These are phyloP conservation scores for Saccharomyces hybrid DNA, from an alignment of 1,139 yeast species.

Conservation along the genomic window DNA sequence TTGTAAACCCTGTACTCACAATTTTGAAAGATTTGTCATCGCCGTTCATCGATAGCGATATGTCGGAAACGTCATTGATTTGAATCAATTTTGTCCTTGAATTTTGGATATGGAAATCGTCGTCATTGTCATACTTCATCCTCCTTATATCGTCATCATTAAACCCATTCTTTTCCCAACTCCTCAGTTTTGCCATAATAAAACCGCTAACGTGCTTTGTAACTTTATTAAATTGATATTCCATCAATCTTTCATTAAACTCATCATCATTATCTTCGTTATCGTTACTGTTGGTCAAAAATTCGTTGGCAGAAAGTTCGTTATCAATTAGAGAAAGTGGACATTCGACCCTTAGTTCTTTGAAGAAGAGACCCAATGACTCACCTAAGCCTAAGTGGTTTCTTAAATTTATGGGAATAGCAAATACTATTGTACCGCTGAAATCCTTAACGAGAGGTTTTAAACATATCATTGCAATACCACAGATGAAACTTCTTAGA, in stretches of 20 bases:
- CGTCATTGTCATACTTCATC: constrained; percentile 19
- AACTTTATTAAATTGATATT: constrained; percentile 22
- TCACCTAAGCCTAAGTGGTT: constrained; percentile 6
- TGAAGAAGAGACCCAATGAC: constrained; percentile 19
- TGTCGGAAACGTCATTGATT: constrained; percentile 22
- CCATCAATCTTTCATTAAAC: constrained; percentile 18
- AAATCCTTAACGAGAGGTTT: constrained; percentile 20
- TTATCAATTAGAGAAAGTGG: constrained; percentile 24
- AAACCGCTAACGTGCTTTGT: constrained; percentile 14
- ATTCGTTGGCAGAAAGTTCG: constrained; percentile 6
- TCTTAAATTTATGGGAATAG: constrained; percentile 23
- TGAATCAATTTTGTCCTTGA: constrained; percentile 15
- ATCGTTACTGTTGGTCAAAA: neutral
- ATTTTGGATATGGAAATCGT: constrained; percentile 3
- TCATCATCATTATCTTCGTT: constrained; percentile 12
- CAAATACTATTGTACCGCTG: constrained; percentile 18
- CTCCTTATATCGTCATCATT: constrained; percentile 26
- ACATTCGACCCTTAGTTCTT: constrained; percentile 22
- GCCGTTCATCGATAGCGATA: constrained; percentile 6
- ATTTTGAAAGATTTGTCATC: constrained; percentile 11
- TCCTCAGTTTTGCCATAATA: constrained; percentile 14
- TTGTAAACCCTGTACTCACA: constrained; percentile 21
- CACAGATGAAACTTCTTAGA: constrained; percentile 23
- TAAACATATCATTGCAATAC: constrained; percentile 23
- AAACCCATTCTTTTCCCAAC: constrained; percentile 20